Percentiles rank a stretch among this genome's conserved stretches.
phyloP scores from a whole-genome alignment of 2,329 filamentous ascomycete species.

The Exutisphaerella laricina region DNA sequence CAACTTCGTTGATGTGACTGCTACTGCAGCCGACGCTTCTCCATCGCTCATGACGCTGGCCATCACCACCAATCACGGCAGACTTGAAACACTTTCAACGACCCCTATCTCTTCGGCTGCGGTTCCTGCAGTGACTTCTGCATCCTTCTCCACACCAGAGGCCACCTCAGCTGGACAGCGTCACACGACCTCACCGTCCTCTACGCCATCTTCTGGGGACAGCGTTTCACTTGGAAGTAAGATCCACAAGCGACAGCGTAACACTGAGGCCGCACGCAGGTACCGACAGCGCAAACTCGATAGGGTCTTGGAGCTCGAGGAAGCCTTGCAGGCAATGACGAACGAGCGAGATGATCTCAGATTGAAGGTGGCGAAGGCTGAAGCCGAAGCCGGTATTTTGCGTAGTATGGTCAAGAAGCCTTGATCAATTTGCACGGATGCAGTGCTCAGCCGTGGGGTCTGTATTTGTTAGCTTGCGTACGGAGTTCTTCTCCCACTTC shows the following conservation, averaged over 20 bases:
- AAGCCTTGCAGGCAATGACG: conserved; percentile 53
- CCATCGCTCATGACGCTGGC: too few relatives aligned
- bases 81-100: too few relatives aligned
- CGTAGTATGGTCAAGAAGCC: conserved; percentile 22
- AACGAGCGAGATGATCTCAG: conserved; percentile 59
- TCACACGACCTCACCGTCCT: not conserved
- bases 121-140: not conserved
- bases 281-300: conserved; percentile 67
- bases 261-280: conserved; percentile 65
- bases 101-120: too few relatives aligned
- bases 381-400: conserved; percentile 60
- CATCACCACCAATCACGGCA: too few relatives aligned
- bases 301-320: conserved; percentile 58
- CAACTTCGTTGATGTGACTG: not conserved
- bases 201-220: conserved; percentile 4
- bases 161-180: too few relatives aligned
- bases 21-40: not conserved
- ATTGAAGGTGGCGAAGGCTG: conserved; percentile 57
- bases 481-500: too few relatives aligned
- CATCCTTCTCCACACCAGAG: not conserved
- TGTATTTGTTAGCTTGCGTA: too few relatives aligned
- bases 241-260: conserved; percentile 55
- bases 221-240: conserved; percentile 12
- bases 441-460: too few relatives aligned
- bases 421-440: too few relatives aligned